phyloP scores from a whole-genome alignment of 805 yeast genomes.

The Lachancea meyersii region DNA sequence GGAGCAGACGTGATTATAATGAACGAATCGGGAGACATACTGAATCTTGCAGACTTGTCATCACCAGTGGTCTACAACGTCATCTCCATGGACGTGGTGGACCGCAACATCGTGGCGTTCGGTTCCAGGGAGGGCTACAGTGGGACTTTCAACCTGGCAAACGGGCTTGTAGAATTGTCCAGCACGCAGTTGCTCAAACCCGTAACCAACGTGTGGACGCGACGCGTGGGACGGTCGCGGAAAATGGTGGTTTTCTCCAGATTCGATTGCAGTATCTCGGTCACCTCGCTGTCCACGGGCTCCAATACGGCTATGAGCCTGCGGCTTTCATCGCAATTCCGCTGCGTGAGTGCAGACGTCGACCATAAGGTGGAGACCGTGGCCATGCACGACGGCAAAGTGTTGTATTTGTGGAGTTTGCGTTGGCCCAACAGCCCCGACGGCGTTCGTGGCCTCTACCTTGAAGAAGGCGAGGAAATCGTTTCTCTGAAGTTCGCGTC shows the following conservation, averaged over 20 bases:
- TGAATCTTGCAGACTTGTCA: background rate
- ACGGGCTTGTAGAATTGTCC: background rate
- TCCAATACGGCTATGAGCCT: background rate
- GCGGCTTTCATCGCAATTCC: background rate
- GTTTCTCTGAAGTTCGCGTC: slow-evolving; percentile 6
- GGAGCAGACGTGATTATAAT: slow-evolving; percentile 4
- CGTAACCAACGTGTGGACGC: slow-evolving; percentile 5
- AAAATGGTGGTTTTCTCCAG: background rate
- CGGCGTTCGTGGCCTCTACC: slow-evolving; percentile 3
- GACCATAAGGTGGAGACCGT: slow-evolving; percentile 5
- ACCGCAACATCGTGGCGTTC: slow-evolving; percentile 1
- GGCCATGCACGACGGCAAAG: slow-evolving; percentile 7
- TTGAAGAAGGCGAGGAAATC: slow-evolving; percentile 4
- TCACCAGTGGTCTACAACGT: background rate
- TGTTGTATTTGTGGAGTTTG: slow-evolving; percentile 4
- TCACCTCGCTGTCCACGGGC: background rate
- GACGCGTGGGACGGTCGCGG: background rate
- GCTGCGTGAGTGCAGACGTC: slow-evolving; percentile 3
- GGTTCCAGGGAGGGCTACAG: background rate
- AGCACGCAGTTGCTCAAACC: background rate
- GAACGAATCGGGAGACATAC: background rate
- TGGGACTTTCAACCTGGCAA: slow-evolving; percentile 1
- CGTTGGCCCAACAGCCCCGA: background rate
- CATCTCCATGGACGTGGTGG: slow-evolving; percentile 3
- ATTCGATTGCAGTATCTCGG: background rate